Percentiles rank a stretch among this genome's conserved stretches.
These are phyloP conservation scores for Chaetomium tenue DNA, from an alignment of 495 filamentous ascomycete genomes.

Conservation along the genomic window DNA sequence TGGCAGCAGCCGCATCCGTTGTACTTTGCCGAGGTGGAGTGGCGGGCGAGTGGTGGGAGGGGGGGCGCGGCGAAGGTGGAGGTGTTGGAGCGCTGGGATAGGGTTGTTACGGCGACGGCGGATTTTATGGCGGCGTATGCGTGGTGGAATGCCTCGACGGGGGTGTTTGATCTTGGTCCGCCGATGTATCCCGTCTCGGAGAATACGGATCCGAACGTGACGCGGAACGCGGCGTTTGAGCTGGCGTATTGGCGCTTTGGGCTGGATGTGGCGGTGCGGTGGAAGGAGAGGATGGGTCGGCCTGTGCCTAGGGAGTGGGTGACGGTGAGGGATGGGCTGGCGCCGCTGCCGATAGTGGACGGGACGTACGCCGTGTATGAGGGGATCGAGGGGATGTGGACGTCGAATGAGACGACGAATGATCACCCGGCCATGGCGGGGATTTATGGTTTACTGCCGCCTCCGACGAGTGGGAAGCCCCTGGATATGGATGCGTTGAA, in stretches of 20 bases:
- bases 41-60: conserved; percentile 25
- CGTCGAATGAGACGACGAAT: conserved; percentile 40
- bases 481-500: conserved; percentile 42
- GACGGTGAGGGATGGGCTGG: conserved; percentile 45
- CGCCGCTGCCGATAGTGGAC: conserved; percentile 46
- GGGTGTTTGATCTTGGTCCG: conserved; percentile 50
- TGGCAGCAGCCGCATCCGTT: conserved; percentile 58
- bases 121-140: conserved; percentile 55
- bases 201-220: conserved; percentile 51
- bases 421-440: conserved; percentile 54
- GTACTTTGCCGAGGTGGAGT: conserved; percentile 55
- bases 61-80: conserved; percentile 28
- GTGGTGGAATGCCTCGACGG: conserved; percentile 46
- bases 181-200: conserved; percentile 55
- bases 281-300: conserved; percentile 42
- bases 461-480: conserved; percentile 37
- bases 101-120: conserved; percentile 43
- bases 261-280: conserved; percentile 42
- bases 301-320: conserved; percentile 41
- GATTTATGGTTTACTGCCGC: conserved; percentile 51
- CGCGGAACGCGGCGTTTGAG: conserved; percentile 53
- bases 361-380: conserved; percentile 51
- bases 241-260: conserved; percentile 55
- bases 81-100: conserved; percentile 47
- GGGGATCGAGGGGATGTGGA: conserved; percentile 53